Conservation (phyloP, 768 basidiomycete species). For the Dacryopinax spathularia region DNA sequence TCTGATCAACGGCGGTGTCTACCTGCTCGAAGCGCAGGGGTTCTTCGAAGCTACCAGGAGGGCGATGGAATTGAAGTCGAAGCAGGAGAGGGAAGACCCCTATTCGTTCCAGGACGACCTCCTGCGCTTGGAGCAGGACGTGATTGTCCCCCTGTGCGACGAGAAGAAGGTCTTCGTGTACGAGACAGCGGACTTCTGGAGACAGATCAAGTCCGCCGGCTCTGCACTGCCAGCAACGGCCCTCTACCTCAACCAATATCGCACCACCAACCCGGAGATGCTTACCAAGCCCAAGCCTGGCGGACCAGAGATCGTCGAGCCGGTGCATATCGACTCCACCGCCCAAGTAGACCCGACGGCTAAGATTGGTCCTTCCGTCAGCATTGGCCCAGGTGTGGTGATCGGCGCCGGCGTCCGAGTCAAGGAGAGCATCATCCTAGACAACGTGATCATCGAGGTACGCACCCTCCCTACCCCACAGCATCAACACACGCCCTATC, state of each 20-base stretch:
- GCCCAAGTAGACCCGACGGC: slow-evolving; percentile 27
- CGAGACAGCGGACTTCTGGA: slow-evolving; percentile 28
- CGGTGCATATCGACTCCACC: slow-evolving; percentile 29
- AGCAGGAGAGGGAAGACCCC: slow-evolving; percentile 22
- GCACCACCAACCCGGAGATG: slow-evolving; percentile 24
- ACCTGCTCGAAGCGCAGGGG: slow-evolving; percentile 27
- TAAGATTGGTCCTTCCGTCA: slow-evolving; percentile 32
- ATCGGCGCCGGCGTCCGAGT: slow-evolving; percentile 27
- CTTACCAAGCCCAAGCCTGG: slow-evolving; percentile 13
- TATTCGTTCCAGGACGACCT: slow-evolving; percentile 26
- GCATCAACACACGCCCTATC: neutral
- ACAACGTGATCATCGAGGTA: slow-evolving; percentile 25
- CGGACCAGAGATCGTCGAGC: slow-evolving; percentile 23
- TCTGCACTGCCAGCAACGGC: slow-evolving; percentile 30
- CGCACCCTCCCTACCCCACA: neutral
- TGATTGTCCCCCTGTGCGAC: slow-evolving; percentile 29
- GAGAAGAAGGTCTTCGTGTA: slow-evolving; percentile 29
- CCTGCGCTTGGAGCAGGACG: slow-evolving; percentile 32
- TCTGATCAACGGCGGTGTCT: slow-evolving; percentile 29
- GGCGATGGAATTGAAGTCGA: slow-evolving; percentile 29
- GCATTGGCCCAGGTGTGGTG: slow-evolving; percentile 23
- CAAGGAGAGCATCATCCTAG: slow-evolving; percentile 29
- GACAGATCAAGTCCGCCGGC: slow-evolving; percentile 33
- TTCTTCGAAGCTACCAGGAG: slow-evolving; percentile 30
- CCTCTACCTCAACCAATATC: slow-evolving; percentile 27